phyloP scores from a whole-genome alignment of 805 yeast genomes.

The Schwanniomyces occidentalis region DNA sequence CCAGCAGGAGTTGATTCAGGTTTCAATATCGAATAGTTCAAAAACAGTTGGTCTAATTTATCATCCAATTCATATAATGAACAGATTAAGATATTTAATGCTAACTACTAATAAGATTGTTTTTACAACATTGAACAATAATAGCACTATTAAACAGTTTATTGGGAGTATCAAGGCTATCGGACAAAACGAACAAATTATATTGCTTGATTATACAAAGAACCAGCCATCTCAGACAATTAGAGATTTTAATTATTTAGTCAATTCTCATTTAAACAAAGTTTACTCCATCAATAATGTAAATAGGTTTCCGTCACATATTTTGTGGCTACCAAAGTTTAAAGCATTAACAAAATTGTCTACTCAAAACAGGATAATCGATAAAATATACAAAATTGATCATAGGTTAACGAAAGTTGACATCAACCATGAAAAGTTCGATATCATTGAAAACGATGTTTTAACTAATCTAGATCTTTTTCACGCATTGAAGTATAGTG shows the following conservation, averaged over 20 bases:
- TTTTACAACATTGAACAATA: constrained; percentile 1
- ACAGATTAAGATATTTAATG: constrained; percentile 8
- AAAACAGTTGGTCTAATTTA: constrained; percentile 15
- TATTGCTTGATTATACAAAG: not conserved
- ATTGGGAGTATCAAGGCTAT: not conserved
- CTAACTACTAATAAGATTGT: constrained; percentile 4
- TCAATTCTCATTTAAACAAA: constrained; percentile 4
- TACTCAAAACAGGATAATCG: not conserved
- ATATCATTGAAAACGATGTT: constrained; percentile 1
- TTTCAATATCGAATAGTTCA: not conserved
- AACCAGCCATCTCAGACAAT: not conserved
- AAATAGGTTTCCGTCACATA: not conserved
- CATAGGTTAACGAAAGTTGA: not conserved
- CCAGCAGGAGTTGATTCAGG: constrained; percentile 4
- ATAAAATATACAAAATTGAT: not conserved
- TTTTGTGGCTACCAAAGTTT: constrained; percentile 10
- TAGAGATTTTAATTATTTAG: not conserved
- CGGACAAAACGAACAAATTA: not conserved
- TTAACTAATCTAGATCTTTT: constrained; percentile 14
- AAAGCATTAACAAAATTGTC: constrained; percentile 3
- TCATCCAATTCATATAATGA: constrained; percentile 14
- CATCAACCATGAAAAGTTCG: not conserved
- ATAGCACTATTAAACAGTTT: not conserved
- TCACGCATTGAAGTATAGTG: constrained; percentile 14
- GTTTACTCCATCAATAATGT: not conserved